phyloP scores from a whole-genome alignment of 306 rosid genomes.

The Prunus kanzakura region DNA sequence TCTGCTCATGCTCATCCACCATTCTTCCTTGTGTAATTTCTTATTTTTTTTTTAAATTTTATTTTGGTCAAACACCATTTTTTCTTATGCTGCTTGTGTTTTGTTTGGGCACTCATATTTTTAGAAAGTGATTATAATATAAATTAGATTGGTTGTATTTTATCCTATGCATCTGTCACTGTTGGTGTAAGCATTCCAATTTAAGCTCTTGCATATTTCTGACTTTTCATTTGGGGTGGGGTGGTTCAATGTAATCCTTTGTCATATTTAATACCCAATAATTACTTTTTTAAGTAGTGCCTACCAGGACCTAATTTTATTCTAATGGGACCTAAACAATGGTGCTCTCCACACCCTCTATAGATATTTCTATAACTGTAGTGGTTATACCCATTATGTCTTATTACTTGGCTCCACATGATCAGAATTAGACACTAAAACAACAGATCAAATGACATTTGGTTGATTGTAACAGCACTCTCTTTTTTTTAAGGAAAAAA shows the following conservation, averaged over 20 bases:
- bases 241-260: background rate
- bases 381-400: slow-evolving; percentile 8
- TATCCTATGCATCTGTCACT: background rate
- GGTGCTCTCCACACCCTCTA: background rate
- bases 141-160: background rate
- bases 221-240: slow-evolving; percentile 1
- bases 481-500: too few relatives aligned
- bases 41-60: too few relatives aligned
- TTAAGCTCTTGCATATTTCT: background rate
- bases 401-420: background rate
- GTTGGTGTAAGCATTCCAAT: background rate
- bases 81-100: background rate
- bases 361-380: background rate
- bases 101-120: background rate
- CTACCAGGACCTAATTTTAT: background rate
- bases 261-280: background rate
- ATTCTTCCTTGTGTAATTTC: background rate
- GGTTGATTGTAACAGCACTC: background rate
- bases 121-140: background rate
- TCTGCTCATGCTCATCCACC: slow-evolving; percentile 3
- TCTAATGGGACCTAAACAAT: background rate
- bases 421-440: background rate
- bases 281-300: background rate
- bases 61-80: background rate
- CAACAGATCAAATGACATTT: background rate